Evolutionary conservation across 2,329 filamentous ascomycete species (phyloP).

Genomic region (Calonectria pseudoturangicola): DNA sequence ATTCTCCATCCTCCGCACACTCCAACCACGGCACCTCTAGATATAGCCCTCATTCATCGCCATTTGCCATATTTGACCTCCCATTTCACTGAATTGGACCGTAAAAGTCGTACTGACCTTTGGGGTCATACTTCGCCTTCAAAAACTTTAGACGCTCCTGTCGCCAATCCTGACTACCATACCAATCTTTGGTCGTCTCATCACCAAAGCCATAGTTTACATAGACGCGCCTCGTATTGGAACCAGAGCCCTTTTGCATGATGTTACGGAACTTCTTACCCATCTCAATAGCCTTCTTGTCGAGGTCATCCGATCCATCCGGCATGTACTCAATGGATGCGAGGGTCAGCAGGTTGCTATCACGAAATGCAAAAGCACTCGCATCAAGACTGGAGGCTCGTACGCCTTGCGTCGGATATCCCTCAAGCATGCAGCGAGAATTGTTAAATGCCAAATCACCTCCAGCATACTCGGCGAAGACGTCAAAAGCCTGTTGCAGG

Average conservation of each 20-base stretch:
- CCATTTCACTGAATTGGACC: constrained; percentile 54
- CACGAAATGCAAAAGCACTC: constrained; percentile 50
- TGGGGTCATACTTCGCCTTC: constrained; percentile 70
- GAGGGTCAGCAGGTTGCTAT: constrained; percentile 47
- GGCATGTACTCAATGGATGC: constrained; percentile 48
- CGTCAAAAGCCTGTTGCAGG: constrained; percentile 42
- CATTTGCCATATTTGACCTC: no score
- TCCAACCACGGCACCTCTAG: no score
- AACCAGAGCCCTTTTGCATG: constrained; percentile 38
- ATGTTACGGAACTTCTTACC: constrained; percentile 44
- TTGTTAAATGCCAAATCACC: constrained; percentile 41
- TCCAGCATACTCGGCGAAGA: constrained; percentile 42
- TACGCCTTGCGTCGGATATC: constrained; percentile 68
- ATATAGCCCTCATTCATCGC: no score
- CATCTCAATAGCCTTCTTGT: constrained; percentile 44
- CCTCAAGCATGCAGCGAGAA: constrained; percentile 73
- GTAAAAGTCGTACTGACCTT: constrained; percentile 66
- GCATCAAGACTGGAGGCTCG: constrained; percentile 8
- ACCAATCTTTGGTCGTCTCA: constrained; percentile 64
- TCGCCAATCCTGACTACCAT: constrained; percentile 70
- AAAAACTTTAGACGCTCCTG: constrained; percentile 64
- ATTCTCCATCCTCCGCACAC: no score
- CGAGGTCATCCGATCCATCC: constrained; percentile 29
- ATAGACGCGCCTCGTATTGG: constrained; percentile 53
- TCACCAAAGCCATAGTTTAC: constrained; percentile 72